A percentile compares a stretch with the other conserved stretches of the same genome.
Evolutionary conservation across 2,329 filamentous ascomycete species (phyloP).

Genomic region (Sclerotinia borealis): DNA sequence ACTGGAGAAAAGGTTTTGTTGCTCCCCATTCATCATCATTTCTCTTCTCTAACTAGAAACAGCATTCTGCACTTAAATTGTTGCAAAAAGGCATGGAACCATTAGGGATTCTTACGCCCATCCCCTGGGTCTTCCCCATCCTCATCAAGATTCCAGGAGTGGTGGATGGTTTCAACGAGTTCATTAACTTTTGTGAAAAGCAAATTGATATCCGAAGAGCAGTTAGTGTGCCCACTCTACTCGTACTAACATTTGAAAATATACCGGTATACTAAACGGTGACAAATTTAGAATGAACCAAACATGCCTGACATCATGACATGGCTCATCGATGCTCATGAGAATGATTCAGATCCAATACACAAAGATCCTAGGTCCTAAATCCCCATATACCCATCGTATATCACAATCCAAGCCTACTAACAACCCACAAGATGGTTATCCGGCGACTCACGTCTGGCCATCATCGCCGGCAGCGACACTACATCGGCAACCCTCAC

Average conservation of each 20-base stretch:
- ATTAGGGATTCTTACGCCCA: constrained; percentile 16
- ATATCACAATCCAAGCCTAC: constrained; percentile 1
- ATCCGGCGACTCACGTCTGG: constrained; percentile 21
- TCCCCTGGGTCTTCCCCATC: constrained; percentile 23
- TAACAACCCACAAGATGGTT: constrained; percentile 13
- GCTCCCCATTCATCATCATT: too few species aligned
- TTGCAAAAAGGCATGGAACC: constrained; percentile 14
- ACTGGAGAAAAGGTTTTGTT: constrained; percentile 2
- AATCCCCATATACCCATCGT: neutral
- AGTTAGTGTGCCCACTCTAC: neutral
- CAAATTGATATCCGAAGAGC: constrained; percentile 17
- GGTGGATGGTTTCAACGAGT: constrained; percentile 6
- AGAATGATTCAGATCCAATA: constrained; percentile 8
- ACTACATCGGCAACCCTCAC: constrained; percentile 38
- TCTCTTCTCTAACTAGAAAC: neutral
- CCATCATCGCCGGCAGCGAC: constrained; percentile 38
- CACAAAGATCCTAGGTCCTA: neutral
- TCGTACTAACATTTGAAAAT: neutral
- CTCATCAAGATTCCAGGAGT: constrained; percentile 18
- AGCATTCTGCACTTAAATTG: constrained; percentile 14
- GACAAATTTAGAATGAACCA: constrained; percentile 10
- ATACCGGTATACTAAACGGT: neutral
- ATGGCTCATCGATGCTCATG: constrained; percentile 17
- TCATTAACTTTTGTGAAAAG: constrained; percentile 13
- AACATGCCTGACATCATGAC: constrained; percentile 17